Evolutionary conservation across 768 basidiomycete genomes (phyloP).

Genomic region (Mrakia frigida): DNA sequence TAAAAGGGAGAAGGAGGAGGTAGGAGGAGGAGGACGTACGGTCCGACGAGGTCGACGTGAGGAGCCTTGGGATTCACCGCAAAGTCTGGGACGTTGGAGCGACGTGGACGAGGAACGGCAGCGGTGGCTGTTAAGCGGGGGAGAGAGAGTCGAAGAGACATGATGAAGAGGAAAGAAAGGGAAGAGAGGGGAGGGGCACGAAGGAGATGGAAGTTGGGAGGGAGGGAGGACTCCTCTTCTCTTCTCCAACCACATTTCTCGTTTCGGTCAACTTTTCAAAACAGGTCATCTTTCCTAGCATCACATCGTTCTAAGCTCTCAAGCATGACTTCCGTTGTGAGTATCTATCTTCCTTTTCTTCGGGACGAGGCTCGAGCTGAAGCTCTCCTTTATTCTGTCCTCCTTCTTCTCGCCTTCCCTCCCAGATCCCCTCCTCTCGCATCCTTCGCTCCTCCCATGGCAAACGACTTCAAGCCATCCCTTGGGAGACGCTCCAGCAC

Average conservation of each 20-base stretch:
- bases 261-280: constrained; percentile 57
- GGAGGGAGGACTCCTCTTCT: background rate
- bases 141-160: background rate
- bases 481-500: background rate
- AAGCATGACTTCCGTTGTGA: no score
- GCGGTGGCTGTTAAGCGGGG: background rate
- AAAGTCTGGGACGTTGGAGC: constrained; percentile 79
- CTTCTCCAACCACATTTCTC: constrained; percentile 74
- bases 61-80: constrained; percentile 10
- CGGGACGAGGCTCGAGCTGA: no score
- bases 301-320: background rate
- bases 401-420: background rate
- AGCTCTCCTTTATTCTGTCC: background rate
- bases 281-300: background rate
- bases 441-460: no score
- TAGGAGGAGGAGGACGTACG: constrained; percentile 2
- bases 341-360: no score
- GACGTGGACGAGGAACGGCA: constrained; percentile 16
- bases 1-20: background rate
- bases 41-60: constrained; percentile 27
- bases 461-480: background rate
- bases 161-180: background rate
- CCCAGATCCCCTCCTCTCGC: background rate
- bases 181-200: constrained; percentile 50
- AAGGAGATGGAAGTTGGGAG: constrained; percentile 72